Evolutionary conservation across 352 stramenopile species (phyloP).

Genomic region (Phytophthora quininea): DNA sequence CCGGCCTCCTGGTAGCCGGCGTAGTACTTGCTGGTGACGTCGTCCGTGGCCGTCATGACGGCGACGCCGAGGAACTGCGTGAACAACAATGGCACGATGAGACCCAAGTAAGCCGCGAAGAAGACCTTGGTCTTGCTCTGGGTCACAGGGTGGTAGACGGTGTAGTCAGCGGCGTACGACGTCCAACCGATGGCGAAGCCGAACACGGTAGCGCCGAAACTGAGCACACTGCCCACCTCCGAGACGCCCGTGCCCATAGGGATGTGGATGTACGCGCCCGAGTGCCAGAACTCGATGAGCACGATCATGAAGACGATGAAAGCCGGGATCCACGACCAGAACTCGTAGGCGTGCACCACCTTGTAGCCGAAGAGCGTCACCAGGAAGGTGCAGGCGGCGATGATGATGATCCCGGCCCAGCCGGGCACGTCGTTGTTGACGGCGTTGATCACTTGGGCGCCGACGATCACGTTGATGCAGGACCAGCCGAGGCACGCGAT

Average conservation of each 20-base stretch:
- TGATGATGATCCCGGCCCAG: conserved; percentile 56
- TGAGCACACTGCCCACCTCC: conserved; percentile 41
- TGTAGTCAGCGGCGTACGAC: conserved; percentile 52
- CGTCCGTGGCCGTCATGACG: conserved; percentile 49
- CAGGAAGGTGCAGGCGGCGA: conserved; percentile 46
- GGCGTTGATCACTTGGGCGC: conserved; percentile 51
- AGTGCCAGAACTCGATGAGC: conserved; percentile 43
- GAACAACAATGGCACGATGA: conserved; percentile 53
- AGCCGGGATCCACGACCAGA: conserved; percentile 53
- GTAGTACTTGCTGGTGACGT: conserved; percentile 33
- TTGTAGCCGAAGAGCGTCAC: conserved; percentile 60
- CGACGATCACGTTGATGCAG: conserved; percentile 56
- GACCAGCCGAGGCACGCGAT: conserved; percentile 51
- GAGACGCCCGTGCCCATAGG: conserved; percentile 44
- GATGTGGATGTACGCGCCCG: conserved; percentile 51
- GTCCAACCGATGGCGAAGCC: conserved; percentile 48
- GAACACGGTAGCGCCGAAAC: conserved; percentile 43
- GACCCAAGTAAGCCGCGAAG: conserved; percentile 41
- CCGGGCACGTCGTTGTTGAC: conserved; percentile 50
- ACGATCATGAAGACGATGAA: conserved; percentile 60
- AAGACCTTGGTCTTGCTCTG: conserved; percentile 57
- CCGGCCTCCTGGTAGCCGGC: conserved; percentile 42
- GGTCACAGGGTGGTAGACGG: conserved; percentile 47
- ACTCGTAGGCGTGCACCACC: conserved; percentile 56
- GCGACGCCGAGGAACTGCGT: conserved; percentile 45